Base-by-base conservation (phyloP, 2,329 filamentous ascomycete genomes). In the Penicillium psychrosexuale region DNA sequence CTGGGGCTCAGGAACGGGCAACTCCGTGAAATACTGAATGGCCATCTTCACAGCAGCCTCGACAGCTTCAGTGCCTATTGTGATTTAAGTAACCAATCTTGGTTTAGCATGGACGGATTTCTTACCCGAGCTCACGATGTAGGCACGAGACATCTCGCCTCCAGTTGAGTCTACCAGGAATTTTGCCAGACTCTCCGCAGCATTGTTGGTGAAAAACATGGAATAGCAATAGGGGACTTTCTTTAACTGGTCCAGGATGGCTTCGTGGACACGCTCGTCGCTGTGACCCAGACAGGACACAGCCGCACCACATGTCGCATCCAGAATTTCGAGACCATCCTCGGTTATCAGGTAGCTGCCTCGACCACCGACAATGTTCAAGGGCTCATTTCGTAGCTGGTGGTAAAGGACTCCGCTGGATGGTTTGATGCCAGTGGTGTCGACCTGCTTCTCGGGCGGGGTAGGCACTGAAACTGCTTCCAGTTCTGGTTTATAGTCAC, bases 281-380 rank as follows among this genome's bases (percentile, higher is more conserved):
- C 82, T 83, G 63, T 90, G 84, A 5, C 89, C 89, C 7, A 93
- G 76, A 66, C 84, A 85, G n/a, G 84, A 78, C 2, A 91, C 88
- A 24, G 85, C 87, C 2, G 89, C 86, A 11, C 89, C 89, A 33
- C 85, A 82, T 40, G 85, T 87, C 2, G 83, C 85, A 68, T 93
- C 89, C 11, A 91, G 78, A 39, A 92, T 80, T 30, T 72, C 72
- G 33, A 80, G 75, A 2, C 84, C 84, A 60, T 76, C 74, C 47
- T 72, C 71, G 1, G 82, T 72, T 27, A 72, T 63, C 5, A 83
- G 67, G 55, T 77, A 78, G 52, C 78, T 76, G 9, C 79, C 80
- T 39, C 71, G 64, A 8, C 75, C 80, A 0, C 71, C 74, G 15
- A 73, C 69, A 8, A 81, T 79, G 45, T 66, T 72, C 52, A 73